Evolutionary conservation across 306 rosid species (phyloP), one percentile per base, ranked within the genome.

Genomic region (Ochetophila trinervis): DNA sequence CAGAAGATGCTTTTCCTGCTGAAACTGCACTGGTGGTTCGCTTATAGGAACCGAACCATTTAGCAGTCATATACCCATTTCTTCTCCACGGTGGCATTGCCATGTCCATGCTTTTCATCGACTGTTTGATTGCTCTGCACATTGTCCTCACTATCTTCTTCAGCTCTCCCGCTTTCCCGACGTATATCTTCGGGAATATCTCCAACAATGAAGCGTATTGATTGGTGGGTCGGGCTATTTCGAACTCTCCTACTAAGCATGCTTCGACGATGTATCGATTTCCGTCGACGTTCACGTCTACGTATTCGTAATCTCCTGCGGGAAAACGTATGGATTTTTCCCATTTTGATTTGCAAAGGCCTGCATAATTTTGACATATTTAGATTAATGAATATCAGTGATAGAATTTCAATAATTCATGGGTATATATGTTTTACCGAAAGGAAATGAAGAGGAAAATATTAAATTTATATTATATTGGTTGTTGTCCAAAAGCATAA

Each of bases 261-360:
- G 78, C 73, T 63, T 87, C 97, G 3, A 90, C 69, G 0, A 93
- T 76, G 87, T 83, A 93, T 1, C 97, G 86, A 32, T 57, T 84
- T 51, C 85, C 86, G 0, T 69, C 34, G 0, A 72, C 36, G 57
- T 84, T 70, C 12, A 90, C 75, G 69, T 93, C 98, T 6, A 90
- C 52, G 44, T 79, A 93, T 54, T 93, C 97, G 4, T 87, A 86
- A 1, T 83, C 70, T 16, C 97, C 97, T 0, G 87, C 78, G 8
- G 90, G 91, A 71, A 81, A 74, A 14, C 79, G 62, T 27, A 78
- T 81, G 0, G 16, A 76, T 75, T 74, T 87, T 62, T 75, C 87
- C 94, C 90, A 84, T 68, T 81, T 86, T 0, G 96, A 83, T 80
- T 93, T 93, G 96, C 98, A 87, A 0, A 93, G 86, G 6, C 97